Evolutionary conservation across 2,329 filamentous ascomycete genomes (phyloP), one percentile per base, ranked within the genome.

Genomic region (Claviceps sp.): DNA sequence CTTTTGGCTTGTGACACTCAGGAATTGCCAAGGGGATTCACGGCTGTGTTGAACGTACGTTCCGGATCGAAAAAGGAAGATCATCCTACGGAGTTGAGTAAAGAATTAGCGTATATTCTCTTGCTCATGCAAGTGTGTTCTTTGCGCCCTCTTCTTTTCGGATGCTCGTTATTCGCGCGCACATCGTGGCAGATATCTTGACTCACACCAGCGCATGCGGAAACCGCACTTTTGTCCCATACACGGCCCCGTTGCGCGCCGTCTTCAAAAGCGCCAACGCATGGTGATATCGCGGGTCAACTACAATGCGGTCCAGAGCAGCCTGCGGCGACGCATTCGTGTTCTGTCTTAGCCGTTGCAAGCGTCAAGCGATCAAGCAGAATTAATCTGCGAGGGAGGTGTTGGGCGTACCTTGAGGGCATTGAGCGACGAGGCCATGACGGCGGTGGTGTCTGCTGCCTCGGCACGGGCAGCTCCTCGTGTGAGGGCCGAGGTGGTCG

Each of bases 211-310:
- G 78, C 55, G 93, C 93, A 72, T 98, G 93, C 58, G 93, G 93
- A 72, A 98, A 97, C 57, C 93, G 90, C 69, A 98, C 88, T 79
- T 97, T 97, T 62, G 87, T 82, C 55, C 93, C 93, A 71, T 98
- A 98, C 57, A 98, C 88, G 58, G 90, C 84, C 67, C 93, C 93
- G 81, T 97, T 98, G 70, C 93, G 88, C 59, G 93, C 86, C 62
- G 83, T 88, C 78, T 98, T 98, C 67, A 95, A 67, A 59, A 98
- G 76, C 53, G 87, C 81, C 56, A 98, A 79, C 52, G 89, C 67
- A 62, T 93, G 88, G 62, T 93, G 88, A 71, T 95, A 87, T 59
- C 81, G 77, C 5, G 90, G 89, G 66, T 97, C 82, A 56, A 93
- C 79, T 59, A 90, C 75, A 52, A 95, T 76, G 59, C 78, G 77